phyloP scores from a whole-genome alignment of 371 early-diverging fungal species.

The Saksenaea oblongispora region DNA sequence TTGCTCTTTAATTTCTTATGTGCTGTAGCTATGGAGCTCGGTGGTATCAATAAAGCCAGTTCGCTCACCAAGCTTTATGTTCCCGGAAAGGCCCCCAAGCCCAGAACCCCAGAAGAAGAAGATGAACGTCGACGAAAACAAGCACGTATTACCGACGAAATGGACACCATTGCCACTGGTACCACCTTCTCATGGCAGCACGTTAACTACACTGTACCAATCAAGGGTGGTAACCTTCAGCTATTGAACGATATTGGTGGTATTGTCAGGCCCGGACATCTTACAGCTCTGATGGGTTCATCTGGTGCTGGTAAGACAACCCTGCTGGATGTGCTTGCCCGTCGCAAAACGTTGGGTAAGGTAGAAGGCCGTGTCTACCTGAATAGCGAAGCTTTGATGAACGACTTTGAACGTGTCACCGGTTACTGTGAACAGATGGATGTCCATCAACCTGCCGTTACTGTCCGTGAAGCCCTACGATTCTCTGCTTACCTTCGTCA shows the following conservation, averaged over 20 bases:
- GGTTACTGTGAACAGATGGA: constrained; percentile 87
- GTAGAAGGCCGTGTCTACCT: constrained; percentile 68
- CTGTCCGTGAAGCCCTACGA: constrained; percentile 65
- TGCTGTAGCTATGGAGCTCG: constrained; percentile 39
- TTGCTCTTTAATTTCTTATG: constrained; percentile 33
- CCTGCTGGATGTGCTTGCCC: constrained; percentile 77
- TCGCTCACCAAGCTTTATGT: constrained; percentile 47
- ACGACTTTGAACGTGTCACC: constrained; percentile 71
- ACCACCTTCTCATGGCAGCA: constrained; percentile 60
- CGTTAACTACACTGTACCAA: constrained; percentile 55
- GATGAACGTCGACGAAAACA: constrained; percentile 24
- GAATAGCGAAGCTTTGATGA: constrained; percentile 47
- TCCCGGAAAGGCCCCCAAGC: constrained; percentile 20
- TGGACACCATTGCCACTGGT: constrained; percentile 38
- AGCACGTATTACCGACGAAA: constrained; percentile 19
- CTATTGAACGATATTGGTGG: constrained; percentile 49
- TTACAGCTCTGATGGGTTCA: constrained; percentile 85
- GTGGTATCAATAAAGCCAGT: constrained; percentile 34
- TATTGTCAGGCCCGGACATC: constrained; percentile 63
- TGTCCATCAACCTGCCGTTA: constrained; percentile 65
- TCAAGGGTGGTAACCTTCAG: constrained; percentile 53
- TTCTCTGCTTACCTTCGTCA: constrained; percentile 72
- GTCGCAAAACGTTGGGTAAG: constrained; percentile 76
- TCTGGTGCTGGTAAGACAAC: constrained; percentile 91
- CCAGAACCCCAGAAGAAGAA: constrained; percentile 17